These are phyloP conservation scores for Pyrrhoderma lamaoense DNA, from an alignment of 1,284 basidiomycete genomes.

Conservation along the genomic window DNA sequence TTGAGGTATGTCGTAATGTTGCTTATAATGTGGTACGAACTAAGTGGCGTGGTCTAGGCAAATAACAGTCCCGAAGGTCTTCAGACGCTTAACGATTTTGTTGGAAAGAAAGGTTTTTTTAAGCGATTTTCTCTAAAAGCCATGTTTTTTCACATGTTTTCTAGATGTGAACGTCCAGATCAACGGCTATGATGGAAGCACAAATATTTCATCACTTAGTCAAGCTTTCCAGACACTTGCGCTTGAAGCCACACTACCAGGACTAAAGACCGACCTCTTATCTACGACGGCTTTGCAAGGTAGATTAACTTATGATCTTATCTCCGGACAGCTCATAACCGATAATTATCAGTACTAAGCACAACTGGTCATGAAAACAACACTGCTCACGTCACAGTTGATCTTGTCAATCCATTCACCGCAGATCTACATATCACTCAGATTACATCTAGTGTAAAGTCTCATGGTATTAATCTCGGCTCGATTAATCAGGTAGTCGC, in stretches of 20 bases:
- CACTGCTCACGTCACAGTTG: slow-evolving; percentile 60
- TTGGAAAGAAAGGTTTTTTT: slow-evolving; percentile 44
- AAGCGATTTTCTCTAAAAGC: slow-evolving; percentile 16
- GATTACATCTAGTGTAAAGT: slow-evolving; percentile 57
- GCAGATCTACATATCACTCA: slow-evolving; percentile 52
- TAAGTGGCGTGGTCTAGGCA: slow-evolving; percentile 34
- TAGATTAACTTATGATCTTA: slow-evolving; percentile 25
- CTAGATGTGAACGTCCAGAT: slow-evolving; percentile 49
- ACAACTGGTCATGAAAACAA: slow-evolving; percentile 62
- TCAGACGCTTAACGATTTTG: slow-evolving; percentile 64
- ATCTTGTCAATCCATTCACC: slow-evolving; percentile 65
- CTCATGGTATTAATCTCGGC: slow-evolving; percentile 60
- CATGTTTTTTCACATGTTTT: not conserved
- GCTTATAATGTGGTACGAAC: not conserved
- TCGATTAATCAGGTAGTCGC: slow-evolving; percentile 51
- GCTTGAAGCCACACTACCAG: slow-evolving; percentile 56
- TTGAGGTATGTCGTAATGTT: slow-evolving; percentile 32
- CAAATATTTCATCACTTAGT: slow-evolving; percentile 50
- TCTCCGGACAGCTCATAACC: too few relatives aligned
- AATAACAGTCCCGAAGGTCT: slow-evolving; percentile 56
- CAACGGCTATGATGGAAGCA: slow-evolving; percentile 55
- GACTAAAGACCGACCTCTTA: slow-evolving; percentile 51
- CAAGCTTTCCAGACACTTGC: slow-evolving; percentile 59
- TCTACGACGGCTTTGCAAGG: slow-evolving; percentile 49
- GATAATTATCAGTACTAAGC: slow-evolving; percentile 40